Base-by-base conservation (phyloP, 1,284 basidiomycete genomes). In the Cryptococcus amylolentus region DNA sequence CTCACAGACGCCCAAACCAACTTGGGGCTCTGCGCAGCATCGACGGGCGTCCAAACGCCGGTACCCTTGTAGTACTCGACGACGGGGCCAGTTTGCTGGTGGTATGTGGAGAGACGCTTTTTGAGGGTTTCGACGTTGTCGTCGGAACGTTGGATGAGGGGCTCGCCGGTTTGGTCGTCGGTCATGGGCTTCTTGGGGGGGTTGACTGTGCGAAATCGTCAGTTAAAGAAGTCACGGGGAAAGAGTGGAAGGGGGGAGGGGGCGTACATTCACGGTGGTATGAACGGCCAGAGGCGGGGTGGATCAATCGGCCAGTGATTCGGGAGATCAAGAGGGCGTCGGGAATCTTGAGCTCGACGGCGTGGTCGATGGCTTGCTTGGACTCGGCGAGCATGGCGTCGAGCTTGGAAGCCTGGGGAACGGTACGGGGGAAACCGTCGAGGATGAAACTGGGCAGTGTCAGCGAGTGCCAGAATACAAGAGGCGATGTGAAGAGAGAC, bases 361-460 rank as follows among this genome's bases (percentile, higher is more conserved):
- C 94, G 55, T 87, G 88, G 80, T 98, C 88, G 49, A 98, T 83
- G 71, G 87, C 87, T 80, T 97, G 91, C 68, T 88, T 86, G 72
- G 90, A 87, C 14, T 72, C 77, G 20, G 80, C 73, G 49, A 98
- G 85, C 95, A 98, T 98, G 62, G 81, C 80, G 76, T 97, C 95
- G 61, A 98, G 86, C 80, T 97, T 98, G 79, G 93, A 85, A 5
- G 95, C 96, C 74, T 98, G 96, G 89, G 87, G 41, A 42, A 97
- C 91, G 14, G 95, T 98, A 50, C 96, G 89, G 38, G 95, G 95
- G 86, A 98, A 98, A 20, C 95, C 95, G 72, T 98, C 95, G 49
- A 98, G 84, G 62, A 98, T 96, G 79, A 98, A 98, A 48, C 93
- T 96, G 8, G 14, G 8, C 2, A 28, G 26, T 46, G 44, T 26